Base-by-base conservation (phyloP, 2,329 filamentous ascomycete species). In the Onygenales sp. region DNA sequence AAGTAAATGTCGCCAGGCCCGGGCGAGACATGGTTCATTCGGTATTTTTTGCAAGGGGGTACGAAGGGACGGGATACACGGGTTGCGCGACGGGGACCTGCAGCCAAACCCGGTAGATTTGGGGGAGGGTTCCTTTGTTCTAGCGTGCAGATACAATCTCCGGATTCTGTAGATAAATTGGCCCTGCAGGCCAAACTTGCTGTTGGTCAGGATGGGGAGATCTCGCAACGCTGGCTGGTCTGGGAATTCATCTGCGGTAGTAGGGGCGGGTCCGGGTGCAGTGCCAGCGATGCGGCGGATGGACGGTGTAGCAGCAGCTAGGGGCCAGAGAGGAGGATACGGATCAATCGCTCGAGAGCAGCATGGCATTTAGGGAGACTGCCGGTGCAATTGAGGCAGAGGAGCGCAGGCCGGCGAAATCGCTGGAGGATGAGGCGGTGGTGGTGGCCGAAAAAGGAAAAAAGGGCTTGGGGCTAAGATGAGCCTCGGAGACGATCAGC, bases 61-160 rank as follows among this genome's bases (percentile, higher is more conserved):
- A 39, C 27, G 47, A 17, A 33, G 47, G 17, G 36, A 35, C 31
- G 41, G 35, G 47, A 32, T 49, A 31, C 21, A 5, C 21, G 3
- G 21, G 21, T 5, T 27, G 21, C 21, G 21, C 21, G 36, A 39
- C 35, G 36, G 35, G 47, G 21, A 39, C 47, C 36, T 49, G 47
- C 47, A 49, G 47, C 47, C 21, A 27, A 49, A 49, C 47, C 47
- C 47, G 36, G 47, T 49, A 35, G 47, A 49, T 39, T 39, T 39
- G 9, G 36, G 36, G 13, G 13, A 39, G n/a, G 35, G 39, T 49
- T 49, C 17, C 32, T 14, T 32, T 35, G 36, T 14, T 13, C 21
- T 27, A 27, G 21, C 21, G 11, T 41, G 21, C 11, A 41, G 36
- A 41, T 7, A 31, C 21, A 27, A 27, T 27, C 21, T 27, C 17